phyloP scores from a whole-genome alignment of 2,329 filamentous ascomycete genomes.

The Celoporthe dispersa region DNA sequence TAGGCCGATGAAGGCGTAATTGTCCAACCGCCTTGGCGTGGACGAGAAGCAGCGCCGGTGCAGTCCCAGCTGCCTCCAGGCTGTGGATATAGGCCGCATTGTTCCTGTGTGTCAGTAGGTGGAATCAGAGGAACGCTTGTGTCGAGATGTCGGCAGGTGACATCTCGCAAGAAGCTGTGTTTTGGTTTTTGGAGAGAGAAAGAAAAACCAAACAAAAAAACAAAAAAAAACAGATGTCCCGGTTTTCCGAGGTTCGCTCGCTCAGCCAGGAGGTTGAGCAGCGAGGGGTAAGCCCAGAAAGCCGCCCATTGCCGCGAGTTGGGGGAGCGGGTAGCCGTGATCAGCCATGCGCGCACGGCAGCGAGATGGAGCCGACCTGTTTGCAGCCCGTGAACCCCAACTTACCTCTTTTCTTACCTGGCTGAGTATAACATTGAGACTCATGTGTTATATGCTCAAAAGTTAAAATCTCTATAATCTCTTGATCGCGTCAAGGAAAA shows the following conservation, averaged over 20 bases:
- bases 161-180: background rate
- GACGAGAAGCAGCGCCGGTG: slow-evolving; percentile 56
- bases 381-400: background rate
- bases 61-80: slow-evolving; percentile 37
- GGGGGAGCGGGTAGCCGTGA: background rate
- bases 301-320: slow-evolving; percentile 43
- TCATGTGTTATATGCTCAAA: background rate
- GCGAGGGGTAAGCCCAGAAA: slow-evolving; percentile 31
- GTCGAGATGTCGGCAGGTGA: background rate
- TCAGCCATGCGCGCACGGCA: background rate
- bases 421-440: too few relatives aligned
- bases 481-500: background rate
- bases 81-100: slow-evolving; percentile 34
- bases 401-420: slow-evolving; percentile 8
- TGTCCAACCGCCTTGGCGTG: slow-evolving; percentile 52
- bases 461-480: background rate
- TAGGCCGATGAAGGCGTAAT: slow-evolving; percentile 63
- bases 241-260: slow-evolving; percentile 2
- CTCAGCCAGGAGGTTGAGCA: slow-evolving; percentile 3
- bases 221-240: too few relatives aligned
- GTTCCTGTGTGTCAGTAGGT: slow-evolving; percentile 21
- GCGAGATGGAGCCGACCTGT: slow-evolving; percentile 5
- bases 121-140: background rate
- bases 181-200: background rate
- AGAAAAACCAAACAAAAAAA: too few relatives aligned